Percentiles rank a stretch among this genome's conserved stretches.
These are phyloP conservation scores for Trichoderma semiorbis DNA, from an alignment of 2,329 filamentous ascomycete genomes.

Conservation along the genomic window DNA sequence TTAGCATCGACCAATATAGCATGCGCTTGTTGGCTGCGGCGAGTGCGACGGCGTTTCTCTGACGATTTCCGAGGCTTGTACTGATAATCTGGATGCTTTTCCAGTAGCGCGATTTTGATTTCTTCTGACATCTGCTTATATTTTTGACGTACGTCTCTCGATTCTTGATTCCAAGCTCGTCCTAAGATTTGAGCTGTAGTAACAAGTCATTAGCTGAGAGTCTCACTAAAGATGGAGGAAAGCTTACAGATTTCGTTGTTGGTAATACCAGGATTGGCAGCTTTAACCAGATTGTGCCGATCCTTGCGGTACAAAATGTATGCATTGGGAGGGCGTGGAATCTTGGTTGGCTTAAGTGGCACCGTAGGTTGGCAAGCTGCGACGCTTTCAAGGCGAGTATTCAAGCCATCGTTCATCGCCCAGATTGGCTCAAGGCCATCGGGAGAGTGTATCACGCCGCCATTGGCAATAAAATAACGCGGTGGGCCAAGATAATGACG, in stretches of 20 bases:
- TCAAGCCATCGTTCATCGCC: slow-evolving; percentile 19
- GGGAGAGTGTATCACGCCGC: slow-evolving; percentile 23
- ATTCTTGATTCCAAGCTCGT: slow-evolving; percentile 36
- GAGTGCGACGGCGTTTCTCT: slow-evolving; percentile 25
- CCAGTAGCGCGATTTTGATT: slow-evolving; percentile 31
- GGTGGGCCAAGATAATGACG: slow-evolving; percentile 28
- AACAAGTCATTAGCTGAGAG: slow-evolving; percentile 20
- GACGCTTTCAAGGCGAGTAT: slow-evolving; percentile 13
- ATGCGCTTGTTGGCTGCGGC: neutral
- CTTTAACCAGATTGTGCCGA: slow-evolving; percentile 34
- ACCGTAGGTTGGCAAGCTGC: slow-evolving; percentile 14
- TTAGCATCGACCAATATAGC: neutral
- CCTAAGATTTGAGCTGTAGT: slow-evolving; percentile 36
- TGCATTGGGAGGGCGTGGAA: slow-evolving; percentile 40
- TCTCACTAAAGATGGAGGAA: neutral
- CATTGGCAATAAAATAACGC: slow-evolving; percentile 24
- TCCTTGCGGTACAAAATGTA: slow-evolving; percentile 43
- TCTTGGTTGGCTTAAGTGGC: slow-evolving; percentile 23
- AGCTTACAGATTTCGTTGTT: slow-evolving; percentile 44
- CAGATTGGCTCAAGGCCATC: slow-evolving; percentile 25
- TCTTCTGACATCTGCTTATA: slow-evolving; percentile 33
- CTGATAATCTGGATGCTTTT: slow-evolving; percentile 37
- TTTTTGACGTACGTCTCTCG: slow-evolving; percentile 28
- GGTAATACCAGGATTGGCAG: slow-evolving; percentile 33
- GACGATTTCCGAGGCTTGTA: slow-evolving; percentile 36